Conservation (phyloP, 495 filamentous ascomycete genomes). For the Polyplosphaeria fusca region DNA sequence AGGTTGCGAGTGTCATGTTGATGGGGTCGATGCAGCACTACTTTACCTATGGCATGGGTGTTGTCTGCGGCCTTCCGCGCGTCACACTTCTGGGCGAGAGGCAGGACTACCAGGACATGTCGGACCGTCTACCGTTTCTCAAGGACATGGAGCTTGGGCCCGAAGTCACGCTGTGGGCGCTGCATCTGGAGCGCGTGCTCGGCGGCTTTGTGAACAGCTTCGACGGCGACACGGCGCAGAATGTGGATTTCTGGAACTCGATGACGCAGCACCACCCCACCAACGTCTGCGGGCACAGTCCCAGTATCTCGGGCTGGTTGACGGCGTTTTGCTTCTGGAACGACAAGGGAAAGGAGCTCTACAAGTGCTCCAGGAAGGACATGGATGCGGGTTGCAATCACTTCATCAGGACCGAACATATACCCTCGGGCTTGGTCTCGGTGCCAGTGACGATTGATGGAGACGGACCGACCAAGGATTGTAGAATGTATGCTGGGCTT, state of each 20-base stretch:
- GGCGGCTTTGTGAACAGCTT: constrained; percentile 27
- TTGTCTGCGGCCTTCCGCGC: constrained; percentile 47
- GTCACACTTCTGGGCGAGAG: constrained; percentile 49
- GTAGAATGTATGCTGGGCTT: too few species aligned
- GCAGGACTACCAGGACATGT: constrained; percentile 44
- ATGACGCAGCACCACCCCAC: constrained; percentile 27
- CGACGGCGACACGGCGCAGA: neutral
- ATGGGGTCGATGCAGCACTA: constrained; percentile 47
- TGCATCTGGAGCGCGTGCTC: constrained; percentile 12
- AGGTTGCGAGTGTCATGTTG: constrained; percentile 42
- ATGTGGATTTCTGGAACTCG: constrained; percentile 26
- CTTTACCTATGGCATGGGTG: constrained; percentile 36
- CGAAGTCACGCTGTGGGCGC: constrained; percentile 34
- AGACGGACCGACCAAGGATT: too few species aligned
- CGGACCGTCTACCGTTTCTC: constrained; percentile 41
- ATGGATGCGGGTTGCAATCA: too few species aligned
- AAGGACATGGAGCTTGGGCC: constrained; percentile 41
- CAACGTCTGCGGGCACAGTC: constrained; percentile 41
- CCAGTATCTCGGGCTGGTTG: constrained; percentile 45
- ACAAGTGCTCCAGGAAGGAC: too few species aligned
- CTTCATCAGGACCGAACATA: too few species aligned
- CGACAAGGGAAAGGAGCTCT: constrained; percentile 35
- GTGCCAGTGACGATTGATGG: too few species aligned
- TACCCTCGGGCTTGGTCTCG: too few species aligned
- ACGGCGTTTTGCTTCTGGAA: constrained; percentile 48